Conservation (phyloP, 441 rosid genomes). For the Eruca vesicaria region DNA sequence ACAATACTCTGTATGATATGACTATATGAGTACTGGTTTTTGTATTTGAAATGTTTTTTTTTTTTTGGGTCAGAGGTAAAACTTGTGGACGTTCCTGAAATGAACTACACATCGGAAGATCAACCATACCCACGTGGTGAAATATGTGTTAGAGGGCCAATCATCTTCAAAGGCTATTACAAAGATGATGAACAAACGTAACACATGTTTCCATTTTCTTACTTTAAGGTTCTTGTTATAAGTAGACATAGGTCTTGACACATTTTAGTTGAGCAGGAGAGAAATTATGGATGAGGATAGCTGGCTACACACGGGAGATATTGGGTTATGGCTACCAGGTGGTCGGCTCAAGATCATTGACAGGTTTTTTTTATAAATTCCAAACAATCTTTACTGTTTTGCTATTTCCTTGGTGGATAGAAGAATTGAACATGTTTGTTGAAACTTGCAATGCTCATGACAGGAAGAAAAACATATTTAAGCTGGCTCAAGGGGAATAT, state of each 20-base stretch:
- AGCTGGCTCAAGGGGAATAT: constrained; percentile 97
- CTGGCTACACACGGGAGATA: constrained; percentile 96
- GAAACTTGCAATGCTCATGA: constrained; percentile 19
- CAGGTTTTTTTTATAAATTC: constrained; percentile 49
- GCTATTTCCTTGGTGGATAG: background rate
- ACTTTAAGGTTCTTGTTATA: background rate
- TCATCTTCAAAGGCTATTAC: constrained; percentile 59
- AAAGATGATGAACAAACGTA: constrained; percentile 71
- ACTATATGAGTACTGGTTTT: background rate
- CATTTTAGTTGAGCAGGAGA: constrained; percentile 54
- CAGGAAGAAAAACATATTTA: constrained; percentile 86
- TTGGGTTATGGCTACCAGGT: constrained; percentile 86
- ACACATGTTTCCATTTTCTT: constrained; percentile 6
- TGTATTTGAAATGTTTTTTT: constrained; percentile 8
- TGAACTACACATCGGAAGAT: constrained; percentile 78
- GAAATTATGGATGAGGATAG: constrained; percentile 78
- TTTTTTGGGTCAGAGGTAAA: constrained; percentile 48
- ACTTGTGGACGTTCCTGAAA: constrained; percentile 75
- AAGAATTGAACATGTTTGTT: background rate
- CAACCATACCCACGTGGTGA: constrained; percentile 76
- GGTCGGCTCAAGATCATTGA: constrained; percentile 96
- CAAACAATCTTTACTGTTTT: background rate
- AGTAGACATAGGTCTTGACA: constrained; percentile 13
- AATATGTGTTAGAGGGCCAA: constrained; percentile 73
- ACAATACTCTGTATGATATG: background rate